Percentiles rank a stretch among this genome's conserved stretches.
phyloP scores from a whole-genome alignment of 164 flowering plant genomes.

The Nymphaea thermarum region DNA sequence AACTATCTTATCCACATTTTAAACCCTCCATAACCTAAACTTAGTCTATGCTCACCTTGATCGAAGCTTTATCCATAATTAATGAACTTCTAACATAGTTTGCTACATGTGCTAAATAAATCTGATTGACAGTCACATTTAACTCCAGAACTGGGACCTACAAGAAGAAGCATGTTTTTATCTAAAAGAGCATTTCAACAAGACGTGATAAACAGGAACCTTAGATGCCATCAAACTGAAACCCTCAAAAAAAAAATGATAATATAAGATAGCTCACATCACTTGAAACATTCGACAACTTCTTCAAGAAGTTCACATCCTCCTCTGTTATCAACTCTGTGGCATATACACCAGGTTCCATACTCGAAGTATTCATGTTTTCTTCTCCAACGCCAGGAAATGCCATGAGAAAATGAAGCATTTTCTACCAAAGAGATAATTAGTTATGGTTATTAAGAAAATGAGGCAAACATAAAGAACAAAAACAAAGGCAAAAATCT shows the following conservation, averaged over 20 bases:
- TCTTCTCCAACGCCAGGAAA: constrained; percentile 28
- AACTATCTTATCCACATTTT: not conserved
- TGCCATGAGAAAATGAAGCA: constrained; percentile 49
- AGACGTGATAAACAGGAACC: no score
- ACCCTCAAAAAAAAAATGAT: no score
- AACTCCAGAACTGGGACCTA: constrained; percentile 35
- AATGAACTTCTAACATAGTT: constrained; percentile 28
- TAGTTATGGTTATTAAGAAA: not conserved
- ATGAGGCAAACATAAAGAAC: not conserved
- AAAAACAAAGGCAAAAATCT: not conserved
- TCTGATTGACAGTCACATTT: constrained; percentile 33
- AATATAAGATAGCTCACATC: constrained; percentile 5
- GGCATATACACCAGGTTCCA: constrained; percentile 12
- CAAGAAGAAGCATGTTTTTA: not conserved
- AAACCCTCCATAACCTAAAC: not conserved
- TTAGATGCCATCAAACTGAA: no score
- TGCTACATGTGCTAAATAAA: constrained; percentile 35
- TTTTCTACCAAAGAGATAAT: constrained; percentile 26
- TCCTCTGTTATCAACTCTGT: constrained; percentile 11
- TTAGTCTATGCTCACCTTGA: constrained; percentile 25
- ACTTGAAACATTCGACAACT: constrained; percentile 19
- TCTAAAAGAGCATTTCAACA: no score
- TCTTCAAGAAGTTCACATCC: constrained; percentile 39
- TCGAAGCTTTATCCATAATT: constrained; percentile 41
- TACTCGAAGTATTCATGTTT: constrained; percentile 2